Base-by-base conservation (phyloP, 192 early-diverging fungal species). In the Linnemannia elongata region DNA sequence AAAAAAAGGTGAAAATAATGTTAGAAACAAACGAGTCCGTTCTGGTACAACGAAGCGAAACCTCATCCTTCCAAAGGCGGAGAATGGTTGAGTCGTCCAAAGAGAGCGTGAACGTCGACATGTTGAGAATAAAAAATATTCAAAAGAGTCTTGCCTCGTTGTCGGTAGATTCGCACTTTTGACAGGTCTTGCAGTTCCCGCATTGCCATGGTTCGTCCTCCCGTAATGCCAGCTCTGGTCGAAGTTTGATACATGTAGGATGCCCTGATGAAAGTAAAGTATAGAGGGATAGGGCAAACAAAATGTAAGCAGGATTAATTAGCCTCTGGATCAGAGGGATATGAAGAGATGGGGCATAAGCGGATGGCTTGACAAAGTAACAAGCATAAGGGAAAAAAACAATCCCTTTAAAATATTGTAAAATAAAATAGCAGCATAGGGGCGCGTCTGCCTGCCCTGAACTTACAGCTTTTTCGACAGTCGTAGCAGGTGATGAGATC, bases 131-230 rank as follows among this genome's bases (percentile, higher is more conserved):
- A 42, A 12, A 70, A 38, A 42, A 30, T 49, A 47, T 69, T 30
- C 24, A 7, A 9, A 6, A 33, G 12, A 0, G 36, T 4, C 66
- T 69, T 89, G 89, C 91, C 87, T 92, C 91, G 70, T 89, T 81
- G 52, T 80, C 83, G 66, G 89, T 84, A 4, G 55, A 76, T 4
- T 83, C 72, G 79, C 91, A 92, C 22, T 88, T 87, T 47, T 89
- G 78, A 39, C 91, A 92, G 4, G 85, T 92, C 79, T 92, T 92
- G 75, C 91, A 92, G 30, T 89, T 79, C 57, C 79, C 87, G 76
- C 91, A 92, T 75, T 92, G 91, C 91, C 91, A 92, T 20, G 87
- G 75, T 38, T 88, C 83, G 15, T 86, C 81, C 60, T 79, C 89
- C 52, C 83, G 77, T n/a, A 79, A 49, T n/a, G 83, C 80, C 27